Base-by-base conservation (phyloP, 2,329 filamentous ascomycete genomes). In the Colletotrichum limetticola region DNA sequence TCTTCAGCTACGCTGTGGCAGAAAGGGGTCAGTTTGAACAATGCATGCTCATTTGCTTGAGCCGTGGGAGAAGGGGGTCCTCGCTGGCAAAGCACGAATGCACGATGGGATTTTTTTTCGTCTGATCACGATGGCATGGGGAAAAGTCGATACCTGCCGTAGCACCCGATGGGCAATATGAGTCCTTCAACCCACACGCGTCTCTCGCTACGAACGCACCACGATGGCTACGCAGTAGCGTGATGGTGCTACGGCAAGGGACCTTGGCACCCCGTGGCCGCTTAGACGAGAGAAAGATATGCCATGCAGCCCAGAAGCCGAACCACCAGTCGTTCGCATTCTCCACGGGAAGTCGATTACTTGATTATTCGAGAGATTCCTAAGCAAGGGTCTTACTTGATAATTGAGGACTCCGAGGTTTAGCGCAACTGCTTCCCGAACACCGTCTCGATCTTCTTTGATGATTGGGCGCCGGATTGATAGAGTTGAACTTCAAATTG, bases 391-490 rank as follows among this genome's bases (percentile, higher is more conserved):
- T 69, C 69, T 60, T 68, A 24, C 55, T 16, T 35, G n/a, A 49
- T 19, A 26, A 11, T 46, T 19, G 35, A 24, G 11, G 49, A 61
- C 63, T 62, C 57, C 16, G 68, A n/a, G 19, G 6, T 63, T 35
- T 26, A 28, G 30, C 32, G 24, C 66, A 46, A 56, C 56, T 46
- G 53, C 56, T 16, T 11, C 46, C 46, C 37, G 35, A 71, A 42
- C 37, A n/a, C 42, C 16, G 19, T 12, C 42, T 62, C 68, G 68
- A 71, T 71, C 68, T 28, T 26, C 24, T n/a, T 42, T 32, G 58
- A 68, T 72, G 65, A 72, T 72, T 72, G 69, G 64, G 4, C 19
- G 60, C 60, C 42, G 69, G 59, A 30, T 46, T 63, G 58, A 49
- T 30, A 59, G 63, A 24, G 56, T 28, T 26, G 60, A 42, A 42